Evolutionary conservation across 495 filamentous ascomycete genomes (phyloP), one percentile per base, ranked within the genome.

Genomic region (Trypethelium eluteriae): DNA sequence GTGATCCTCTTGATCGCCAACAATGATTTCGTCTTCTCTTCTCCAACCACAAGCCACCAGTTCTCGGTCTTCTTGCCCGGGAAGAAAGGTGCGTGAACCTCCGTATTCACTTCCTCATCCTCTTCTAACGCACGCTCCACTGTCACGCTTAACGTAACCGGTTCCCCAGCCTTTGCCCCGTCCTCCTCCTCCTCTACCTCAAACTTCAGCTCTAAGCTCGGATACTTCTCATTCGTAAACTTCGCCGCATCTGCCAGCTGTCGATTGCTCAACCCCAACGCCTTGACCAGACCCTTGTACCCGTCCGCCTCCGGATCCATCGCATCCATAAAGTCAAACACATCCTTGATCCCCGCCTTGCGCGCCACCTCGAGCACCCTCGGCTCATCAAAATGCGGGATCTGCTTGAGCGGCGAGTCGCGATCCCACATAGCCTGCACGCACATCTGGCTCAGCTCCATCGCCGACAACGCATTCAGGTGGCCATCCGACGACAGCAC

Each of bases 381-480:
- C 65, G 94, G 87, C 36, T 89, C 84, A 4, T 87, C 84, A 76
- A 99, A 99, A 77, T 96, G 89, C 67, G 94, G 94, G 70, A 99
- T 96, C 79, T 99, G 94, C 80, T 96, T 96, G 63, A 99, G 82
- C 57, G 95, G 92, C 69, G 89, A 94, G 76, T 99, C 94, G 34
- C 92, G 89, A 79, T 98, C 92, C 94, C 94, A 99, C 90, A 97
- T 96, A 38, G 90, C 92, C 77, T 99, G 94, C 25, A 99, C 92
- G 65, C 93, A 89, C 94, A 99, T 99, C 77, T 99, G 94, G 34
- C 92, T 96, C 87, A 99, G 89, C 77, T 99, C 94, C 94, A 99
- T 99, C 36, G 95, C 94, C 71, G 87, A 91, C 87, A 96, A 94
- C 65, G 94, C 93, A 73, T 98, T 99, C 62, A 98, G 78, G 68